Evolutionary conservation across 176 grass and related monocot species (phyloP).

Genomic region (Rhynchospora tenuis): DNA sequence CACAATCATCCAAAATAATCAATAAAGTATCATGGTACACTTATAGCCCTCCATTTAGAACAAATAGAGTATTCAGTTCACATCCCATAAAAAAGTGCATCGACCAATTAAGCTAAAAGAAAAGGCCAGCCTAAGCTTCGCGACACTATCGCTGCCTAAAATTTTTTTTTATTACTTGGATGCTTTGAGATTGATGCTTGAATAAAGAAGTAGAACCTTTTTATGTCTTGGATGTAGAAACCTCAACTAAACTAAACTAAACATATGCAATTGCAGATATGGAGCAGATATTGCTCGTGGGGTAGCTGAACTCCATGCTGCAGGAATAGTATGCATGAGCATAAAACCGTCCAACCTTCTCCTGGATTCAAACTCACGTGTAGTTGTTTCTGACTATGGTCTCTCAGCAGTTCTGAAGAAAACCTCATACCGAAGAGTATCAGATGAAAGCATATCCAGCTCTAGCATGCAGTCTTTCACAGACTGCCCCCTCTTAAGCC

Average conservation of each 20-base stretch:
- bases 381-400: conserved; percentile 90
- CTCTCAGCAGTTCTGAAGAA: conserved; percentile 95
- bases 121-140: not conserved
- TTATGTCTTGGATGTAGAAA: not conserved
- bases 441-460: conserved; percentile 47
- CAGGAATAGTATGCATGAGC: conserved; percentile 99
- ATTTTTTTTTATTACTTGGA: not conserved
- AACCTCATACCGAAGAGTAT: conserved; percentile 45
- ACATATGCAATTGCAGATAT: conserved; percentile 52
- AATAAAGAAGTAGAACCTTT: not conserved
- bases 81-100: not conserved
- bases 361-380: conserved; percentile 60
- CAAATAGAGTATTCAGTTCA: not conserved
- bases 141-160: not conserved
- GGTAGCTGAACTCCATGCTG: conserved; percentile 88
- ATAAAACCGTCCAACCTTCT: conserved; percentile 99
- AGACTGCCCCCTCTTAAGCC: conserved; percentile 76
- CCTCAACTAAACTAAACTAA: conserved; percentile 12
- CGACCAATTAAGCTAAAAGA: not conserved
- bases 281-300: conserved; percentile 98
- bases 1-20: not conserved
- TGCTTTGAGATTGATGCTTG: not conserved
- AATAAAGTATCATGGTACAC: not conserved
- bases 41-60: not conserved
- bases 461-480: conserved; percentile 50